A percentile compares a stretch with the other conserved stretches of the same genome.
Evolutionary conservation across 192 early-diverging fungal species (phyloP).

Genomic region (Podila verticillata): DNA sequence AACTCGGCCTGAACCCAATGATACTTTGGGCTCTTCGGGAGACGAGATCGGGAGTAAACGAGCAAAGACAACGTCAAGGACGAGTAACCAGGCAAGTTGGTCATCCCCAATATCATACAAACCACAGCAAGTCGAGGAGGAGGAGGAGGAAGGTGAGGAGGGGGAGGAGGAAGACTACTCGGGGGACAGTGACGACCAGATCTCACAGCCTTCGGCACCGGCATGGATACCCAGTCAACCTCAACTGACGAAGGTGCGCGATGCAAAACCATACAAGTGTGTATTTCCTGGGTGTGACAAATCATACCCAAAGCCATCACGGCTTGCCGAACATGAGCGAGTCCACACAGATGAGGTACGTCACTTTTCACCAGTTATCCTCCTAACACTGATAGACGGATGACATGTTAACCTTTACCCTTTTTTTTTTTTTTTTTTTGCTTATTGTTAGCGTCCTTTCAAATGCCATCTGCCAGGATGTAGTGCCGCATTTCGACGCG

Average conservation of each 20-base stretch:
- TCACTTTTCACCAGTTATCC: neutral
- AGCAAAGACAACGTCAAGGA: neutral
- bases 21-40: neutral
- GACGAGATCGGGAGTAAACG: neutral
- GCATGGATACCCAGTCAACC: neutral
- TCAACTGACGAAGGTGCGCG: neutral
- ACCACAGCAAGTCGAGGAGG: neutral
- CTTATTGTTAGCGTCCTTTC: slow-evolving; percentile 50
- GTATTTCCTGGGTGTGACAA: slow-evolving; percentile 46
- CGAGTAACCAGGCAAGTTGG: neutral
- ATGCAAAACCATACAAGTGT: slow-evolving; percentile 23
- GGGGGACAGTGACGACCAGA: neutral
- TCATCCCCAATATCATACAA: neutral
- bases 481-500: slow-evolving; percentile 39
- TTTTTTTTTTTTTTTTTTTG: neutral
- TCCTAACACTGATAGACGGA: neutral
- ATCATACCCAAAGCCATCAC: slow-evolving; percentile 40
- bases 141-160: neutral
- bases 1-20: neutral
- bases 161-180: neutral
- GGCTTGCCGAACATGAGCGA: slow-evolving; percentile 47
- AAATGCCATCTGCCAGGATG: slow-evolving; percentile 47
- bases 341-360: slow-evolving; percentile 53
- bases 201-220: neutral
- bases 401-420: neutral